Conservation (phyloP, 1,284 basidiomycete genomes). For the Spongispora temasekensis region DNA sequence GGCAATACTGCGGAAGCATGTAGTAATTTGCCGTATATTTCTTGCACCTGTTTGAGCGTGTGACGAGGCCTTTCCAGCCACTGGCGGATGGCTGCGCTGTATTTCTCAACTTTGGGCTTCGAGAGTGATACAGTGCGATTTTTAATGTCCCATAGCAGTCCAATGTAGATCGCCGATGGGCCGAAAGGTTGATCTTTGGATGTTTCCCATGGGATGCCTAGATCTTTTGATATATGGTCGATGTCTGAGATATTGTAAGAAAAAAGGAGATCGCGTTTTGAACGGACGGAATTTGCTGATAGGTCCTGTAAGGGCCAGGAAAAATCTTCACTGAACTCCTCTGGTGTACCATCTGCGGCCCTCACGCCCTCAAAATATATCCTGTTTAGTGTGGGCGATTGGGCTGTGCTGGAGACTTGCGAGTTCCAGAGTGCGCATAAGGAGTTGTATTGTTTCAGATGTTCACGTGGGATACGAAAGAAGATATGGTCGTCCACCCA, state of each 20-base stretch:
- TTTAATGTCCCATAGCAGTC: conserved; percentile 22
- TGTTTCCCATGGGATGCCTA: conserved; percentile 36
- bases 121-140: no score
- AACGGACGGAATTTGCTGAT: accelerated
- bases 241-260: neutral
- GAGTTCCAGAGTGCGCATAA: neutral
- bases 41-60: no score
- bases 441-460: neutral
- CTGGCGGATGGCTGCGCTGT: no score
- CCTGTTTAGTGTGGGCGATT: neutral
- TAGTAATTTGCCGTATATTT: no score
- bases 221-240: conserved; percentile 12
- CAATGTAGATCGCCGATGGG: conserved; percentile 8
- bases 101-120: no score
- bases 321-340: conserved; percentile 5
- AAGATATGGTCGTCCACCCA: no score
- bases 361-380: neutral
- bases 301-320: neutral
- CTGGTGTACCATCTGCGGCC: accelerated
- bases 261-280: neutral
- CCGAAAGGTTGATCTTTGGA: conserved; percentile 20
- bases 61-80: no score
- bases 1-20: no score
- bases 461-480: no score
- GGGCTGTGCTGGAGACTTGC: neutral